phyloP scores from a whole-genome alignment of 1,284 basidiomycete species.

The Wolfiporia cocos region DNA sequence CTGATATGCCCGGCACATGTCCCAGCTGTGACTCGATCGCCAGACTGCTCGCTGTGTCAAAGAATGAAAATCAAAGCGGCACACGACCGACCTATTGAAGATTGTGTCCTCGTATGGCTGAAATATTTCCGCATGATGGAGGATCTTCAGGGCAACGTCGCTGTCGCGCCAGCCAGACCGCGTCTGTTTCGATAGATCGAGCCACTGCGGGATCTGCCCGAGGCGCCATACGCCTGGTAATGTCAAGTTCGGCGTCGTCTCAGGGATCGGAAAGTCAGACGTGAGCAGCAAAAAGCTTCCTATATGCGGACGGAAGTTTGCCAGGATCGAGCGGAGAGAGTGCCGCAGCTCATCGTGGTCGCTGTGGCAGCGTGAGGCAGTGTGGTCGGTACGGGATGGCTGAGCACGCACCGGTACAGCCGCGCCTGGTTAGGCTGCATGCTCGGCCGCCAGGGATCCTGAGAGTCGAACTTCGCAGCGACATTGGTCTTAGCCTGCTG shows the following conservation, averaged over 20 bases:
- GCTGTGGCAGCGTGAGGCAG: conserved; percentile 8
- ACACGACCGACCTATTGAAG: conserved; percentile 8
- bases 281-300: conserved; percentile 21
- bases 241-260: conserved; percentile 8
- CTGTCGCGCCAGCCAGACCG: not conserved
- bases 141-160: conserved; percentile 1
- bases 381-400: too few relatives aligned
- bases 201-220: conserved; percentile 1
- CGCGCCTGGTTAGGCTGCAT: conserved; percentile 15
- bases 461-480: conserved; percentile 8
- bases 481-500: conserved; percentile 14
- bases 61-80: conserved; percentile 13
- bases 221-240: conserved; percentile 13
- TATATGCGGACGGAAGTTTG: conserved; percentile 18
- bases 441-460: conserved; percentile 20
- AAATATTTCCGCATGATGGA: conserved; percentile 8
- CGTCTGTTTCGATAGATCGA: not conserved
- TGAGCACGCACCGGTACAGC: conserved; percentile 20
- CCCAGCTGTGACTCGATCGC: conserved; percentile 9
- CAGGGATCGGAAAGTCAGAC: conserved; percentile 21
- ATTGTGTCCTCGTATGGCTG: conserved; percentile 6
- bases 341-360: conserved; percentile 26
- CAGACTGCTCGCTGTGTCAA: conserved; percentile 7
- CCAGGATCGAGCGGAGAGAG: conserved; percentile 23
- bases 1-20: conserved; percentile 6